Percentiles rank a stretch among this genome's conserved stretches.
These are phyloP conservation scores for Phytophthora hybrid DNA, from an alignment of 352 stramenopile species.

Conservation along the genomic window DNA sequence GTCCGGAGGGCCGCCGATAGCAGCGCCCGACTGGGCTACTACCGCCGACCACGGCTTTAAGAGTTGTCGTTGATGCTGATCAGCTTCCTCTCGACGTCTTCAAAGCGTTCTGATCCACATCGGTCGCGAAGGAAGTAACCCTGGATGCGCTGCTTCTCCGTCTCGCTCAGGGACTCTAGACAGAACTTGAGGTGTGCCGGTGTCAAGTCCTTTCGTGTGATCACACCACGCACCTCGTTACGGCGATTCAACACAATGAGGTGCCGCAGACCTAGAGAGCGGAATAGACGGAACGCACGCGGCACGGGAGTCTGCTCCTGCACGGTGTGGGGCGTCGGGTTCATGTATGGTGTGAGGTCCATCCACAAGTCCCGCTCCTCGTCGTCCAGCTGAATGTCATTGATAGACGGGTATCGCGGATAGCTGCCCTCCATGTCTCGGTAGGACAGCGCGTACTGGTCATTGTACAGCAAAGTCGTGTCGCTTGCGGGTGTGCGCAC, in stretches of 20 bases:
- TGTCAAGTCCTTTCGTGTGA: conserved; percentile 90
- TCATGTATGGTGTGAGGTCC: conserved; percentile 98
- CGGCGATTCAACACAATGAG: conserved; percentile 93
- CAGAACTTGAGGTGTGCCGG: conserved; percentile 84
- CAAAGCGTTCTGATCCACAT: conserved; percentile 72
- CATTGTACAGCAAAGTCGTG: conserved; percentile 87
- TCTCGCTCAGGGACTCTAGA: conserved; percentile 79
- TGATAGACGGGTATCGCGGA: conserved; percentile 81
- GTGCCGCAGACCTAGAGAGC: conserved; percentile 97
- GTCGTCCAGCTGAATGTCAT: conserved; percentile 92
- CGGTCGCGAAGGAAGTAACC: conserved; percentile 86
- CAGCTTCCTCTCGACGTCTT: conserved; percentile 86
- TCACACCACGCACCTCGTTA: conserved; percentile 90
- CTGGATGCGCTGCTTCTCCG: conserved; percentile 84
- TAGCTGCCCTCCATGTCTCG: conserved; percentile 85
- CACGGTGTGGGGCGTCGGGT: conserved; percentile 96
- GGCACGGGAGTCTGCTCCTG: conserved; percentile 95
- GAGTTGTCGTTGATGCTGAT: conserved; percentile 88
- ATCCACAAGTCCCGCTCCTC: conserved; percentile 91
- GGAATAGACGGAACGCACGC: conserved; percentile 97
- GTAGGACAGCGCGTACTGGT: conserved; percentile 88
- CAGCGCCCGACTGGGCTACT: conserved; percentile 26
- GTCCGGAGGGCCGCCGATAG: conserved; percentile 27
- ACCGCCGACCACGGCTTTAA: conserved; percentile 49
- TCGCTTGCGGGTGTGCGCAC: conserved; percentile 78